phyloP scores from a whole-genome alignment of 176 grass and related monocot genomes.

The Raddia distichophylla region DNA sequence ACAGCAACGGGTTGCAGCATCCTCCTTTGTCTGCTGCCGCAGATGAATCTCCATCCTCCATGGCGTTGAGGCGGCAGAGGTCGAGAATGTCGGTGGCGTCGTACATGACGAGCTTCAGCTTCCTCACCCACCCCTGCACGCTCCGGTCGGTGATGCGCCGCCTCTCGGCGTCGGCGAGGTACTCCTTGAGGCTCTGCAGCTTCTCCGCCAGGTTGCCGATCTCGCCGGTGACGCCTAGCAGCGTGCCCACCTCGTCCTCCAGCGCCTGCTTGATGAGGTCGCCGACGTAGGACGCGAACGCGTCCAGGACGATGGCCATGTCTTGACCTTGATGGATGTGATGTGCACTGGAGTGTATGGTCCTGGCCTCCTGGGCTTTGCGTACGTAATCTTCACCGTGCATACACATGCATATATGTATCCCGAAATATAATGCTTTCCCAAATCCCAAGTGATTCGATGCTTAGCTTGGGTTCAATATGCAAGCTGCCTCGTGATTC shows the following conservation, averaged over 20 bases:
- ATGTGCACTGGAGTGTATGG: no score
- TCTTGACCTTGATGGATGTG: no score
- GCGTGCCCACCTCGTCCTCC: background rate
- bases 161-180: slow-evolving; percentile 25
- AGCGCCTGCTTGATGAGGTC: background rate
- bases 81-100: slow-evolving; percentile 51
- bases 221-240: slow-evolving; percentile 12
- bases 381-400: no score
- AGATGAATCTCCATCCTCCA: background rate
- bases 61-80: background rate
- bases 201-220: slow-evolving; percentile 6
- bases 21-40: background rate
- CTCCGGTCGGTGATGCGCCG: background rate
- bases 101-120: slow-evolving; percentile 46
- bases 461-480: no score
- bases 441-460: no score
- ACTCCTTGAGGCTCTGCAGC: background rate
- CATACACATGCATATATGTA: no score
- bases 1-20: background rate
- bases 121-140: background rate
- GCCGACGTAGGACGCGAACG: background rate
- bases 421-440: no score
- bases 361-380: no score
- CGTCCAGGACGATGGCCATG: slow-evolving; percentile 34
- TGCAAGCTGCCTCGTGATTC: no score